Percentiles rank a stretch among this genome's conserved stretches.
phyloP scores from a whole-genome alignment of 2,329 filamentous ascomycete species.

The Fusarium dlaminii region DNA sequence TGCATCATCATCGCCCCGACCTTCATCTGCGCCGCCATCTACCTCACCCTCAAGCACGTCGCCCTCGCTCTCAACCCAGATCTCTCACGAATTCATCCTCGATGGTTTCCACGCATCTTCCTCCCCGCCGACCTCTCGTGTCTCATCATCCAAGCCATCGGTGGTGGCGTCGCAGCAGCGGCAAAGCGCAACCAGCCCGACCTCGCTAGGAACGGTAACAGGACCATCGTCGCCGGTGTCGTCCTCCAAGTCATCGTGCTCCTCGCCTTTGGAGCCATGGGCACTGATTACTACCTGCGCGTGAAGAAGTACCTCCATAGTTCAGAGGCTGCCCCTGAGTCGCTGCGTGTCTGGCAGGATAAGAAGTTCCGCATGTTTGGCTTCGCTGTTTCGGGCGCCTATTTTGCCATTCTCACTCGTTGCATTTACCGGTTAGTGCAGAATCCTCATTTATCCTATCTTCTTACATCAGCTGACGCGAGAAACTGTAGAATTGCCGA shows the following conservation, averaged over 20 bases:
- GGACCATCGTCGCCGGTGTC: constrained; percentile 63
- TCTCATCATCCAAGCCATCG: constrained; percentile 67
- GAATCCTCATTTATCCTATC: neutral
- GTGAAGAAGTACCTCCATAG: constrained; percentile 51
- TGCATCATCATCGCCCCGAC: constrained; percentile 68
- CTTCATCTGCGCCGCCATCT: constrained; percentile 70
- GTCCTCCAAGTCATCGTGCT: constrained; percentile 63
- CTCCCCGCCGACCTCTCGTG: constrained; percentile 68
- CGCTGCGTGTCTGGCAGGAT: constrained; percentile 54
- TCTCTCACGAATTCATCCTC: constrained; percentile 61
- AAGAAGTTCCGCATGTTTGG: constrained; percentile 55
- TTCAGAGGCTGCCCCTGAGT: constrained; percentile 44
- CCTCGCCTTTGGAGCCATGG: constrained; percentile 55
- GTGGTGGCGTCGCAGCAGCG: constrained; percentile 64
- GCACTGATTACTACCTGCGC: constrained; percentile 57
- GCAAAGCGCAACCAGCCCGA: constrained; percentile 52
- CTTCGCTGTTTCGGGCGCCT: constrained; percentile 57
- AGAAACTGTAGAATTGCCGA: constrained; percentile 61
- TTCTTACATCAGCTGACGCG: constrained; percentile 23
- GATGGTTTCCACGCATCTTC: constrained; percentile 66
- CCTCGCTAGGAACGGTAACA: constrained; percentile 58
- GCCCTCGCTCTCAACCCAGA: constrained; percentile 58
- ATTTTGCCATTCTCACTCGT: constrained; percentile 56
- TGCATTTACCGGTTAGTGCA: constrained; percentile 63
- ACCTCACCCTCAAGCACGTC: constrained; percentile 71